Evolutionary conservation across 768 basidiomycete genomes (phyloP), one percentile per base, ranked within the genome.

Genomic region (Boletellus emodensis): DNA sequence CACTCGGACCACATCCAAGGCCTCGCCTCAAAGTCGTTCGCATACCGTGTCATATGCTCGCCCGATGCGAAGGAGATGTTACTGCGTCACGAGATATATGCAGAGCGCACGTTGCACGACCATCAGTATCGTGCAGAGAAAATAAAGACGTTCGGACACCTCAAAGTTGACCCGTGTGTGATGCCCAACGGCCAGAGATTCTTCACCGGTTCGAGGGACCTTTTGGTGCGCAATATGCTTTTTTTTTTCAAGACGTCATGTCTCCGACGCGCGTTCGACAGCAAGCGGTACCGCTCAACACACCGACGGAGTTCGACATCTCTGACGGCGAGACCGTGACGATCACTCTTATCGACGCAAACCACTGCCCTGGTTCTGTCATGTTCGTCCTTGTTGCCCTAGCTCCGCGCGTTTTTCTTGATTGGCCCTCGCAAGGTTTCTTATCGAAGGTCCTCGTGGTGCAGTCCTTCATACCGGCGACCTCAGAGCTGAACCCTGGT

Each of bases 391-490:
- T 17, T 11, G 2, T 10, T 3, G 33, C 14, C 8, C 15, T 1
- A 4, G 4, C 28, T 33, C 37, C 7, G 8, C 33, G 0, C 6
- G 24, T 22, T 32, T 6, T 32, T 9, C 9, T 33, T 46, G 12
- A 46, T 37, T 14, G 2, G 5, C 56, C 10, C 28, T 12, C n/a
- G 39, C 50, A 55, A 95, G 93, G 87, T 95, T 88, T 61, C 76
- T 94, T 15, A 80, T 95, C 39, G 85, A 91, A 65, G 86, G 87
- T 15, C 49, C 73, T 4, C 66, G 76, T 48, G 82, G 85, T 8
- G 76, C 90, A 0, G 74, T 97, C 26, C 79, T 99, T 10, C 93
- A 96, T 61, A 97, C 95, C 0, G 95, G 95, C 32, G 95, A 99
- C 66, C 77, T 98, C 48, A 81, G 95, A 33, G 90, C 90, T 1